Evolutionary conservation across 306 rosid genomes (phyloP).

Genomic region (Acacia acuminata): DNA sequence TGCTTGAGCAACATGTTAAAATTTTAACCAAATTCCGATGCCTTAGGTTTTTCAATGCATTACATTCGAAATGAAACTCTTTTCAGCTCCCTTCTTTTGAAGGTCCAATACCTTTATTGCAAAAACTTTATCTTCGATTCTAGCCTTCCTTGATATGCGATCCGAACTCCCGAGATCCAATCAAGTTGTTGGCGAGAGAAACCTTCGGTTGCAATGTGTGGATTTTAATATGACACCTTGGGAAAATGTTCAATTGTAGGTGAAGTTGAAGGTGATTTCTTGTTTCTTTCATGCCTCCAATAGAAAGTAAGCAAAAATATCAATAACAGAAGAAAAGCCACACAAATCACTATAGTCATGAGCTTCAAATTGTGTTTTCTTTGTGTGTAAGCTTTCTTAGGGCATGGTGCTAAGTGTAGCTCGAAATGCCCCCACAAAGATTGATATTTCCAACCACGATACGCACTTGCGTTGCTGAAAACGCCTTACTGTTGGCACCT

Average conservation of each 20-base stretch:
- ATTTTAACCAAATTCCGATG: too few relatives aligned
- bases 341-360: not conserved
- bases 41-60: too few relatives aligned
- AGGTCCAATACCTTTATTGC: not conserved
- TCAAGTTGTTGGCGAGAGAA: not conserved
- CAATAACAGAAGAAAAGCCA: not conserved
- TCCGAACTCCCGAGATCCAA: not conserved
- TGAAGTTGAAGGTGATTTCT: not conserved
- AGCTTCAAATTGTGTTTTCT: not conserved
- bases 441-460: too few relatives aligned
- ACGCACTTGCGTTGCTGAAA: too few relatives aligned
- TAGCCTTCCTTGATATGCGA: not conserved
- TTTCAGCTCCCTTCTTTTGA: not conserved
- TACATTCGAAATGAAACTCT: not conserved
- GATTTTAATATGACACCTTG: not conserved
- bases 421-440: too few relatives aligned
- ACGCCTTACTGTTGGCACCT: too few relatives aligned
- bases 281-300: not conserved
- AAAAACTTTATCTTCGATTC: not conserved
- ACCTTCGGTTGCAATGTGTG: not conserved
- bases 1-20: too few relatives aligned
- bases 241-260: not conserved
- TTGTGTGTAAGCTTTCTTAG: not conserved
- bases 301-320: not conserved
- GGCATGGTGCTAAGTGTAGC: not conserved